Evolutionary conservation across 73 alveolate species (phyloP).

Genomic region (Tetrahymena borealis): DNA sequence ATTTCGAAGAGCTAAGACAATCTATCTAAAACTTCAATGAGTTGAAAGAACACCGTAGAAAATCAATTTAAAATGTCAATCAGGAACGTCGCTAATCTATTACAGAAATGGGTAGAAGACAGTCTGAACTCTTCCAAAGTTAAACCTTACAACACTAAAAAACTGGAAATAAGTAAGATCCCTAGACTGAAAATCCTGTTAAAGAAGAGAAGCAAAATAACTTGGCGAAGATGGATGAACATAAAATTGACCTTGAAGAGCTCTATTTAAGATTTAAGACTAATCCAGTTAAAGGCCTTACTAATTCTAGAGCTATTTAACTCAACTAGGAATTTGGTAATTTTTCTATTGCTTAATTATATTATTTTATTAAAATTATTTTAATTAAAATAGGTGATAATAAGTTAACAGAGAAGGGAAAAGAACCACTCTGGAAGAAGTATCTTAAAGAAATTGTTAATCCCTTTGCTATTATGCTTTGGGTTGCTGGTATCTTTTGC

Average conservation of each 20-base stretch:
- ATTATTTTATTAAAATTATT: not conserved
- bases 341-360: no score
- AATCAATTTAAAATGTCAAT: not conserved
- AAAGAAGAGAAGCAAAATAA: constrained; percentile 31
- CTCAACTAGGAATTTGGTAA: constrained; percentile 14
- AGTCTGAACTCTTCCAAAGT: not conserved
- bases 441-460: constrained; percentile 62
- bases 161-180: not conserved
- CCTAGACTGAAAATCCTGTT: not conserved
- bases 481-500: constrained; percentile 84
- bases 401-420: constrained; percentile 70
- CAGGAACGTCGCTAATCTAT: not conserved
- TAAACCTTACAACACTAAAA: not conserved
- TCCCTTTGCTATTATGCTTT: constrained; percentile 68
- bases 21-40: not conserved
- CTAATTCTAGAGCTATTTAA: constrained; percentile 29
- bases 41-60: not conserved
- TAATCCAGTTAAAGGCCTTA: constrained; percentile 17
- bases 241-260: constrained; percentile 29
- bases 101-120: not conserved
- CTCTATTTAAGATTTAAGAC: constrained; percentile 41
- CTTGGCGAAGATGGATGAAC: constrained; percentile 38
- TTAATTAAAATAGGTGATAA: constrained; percentile 66
- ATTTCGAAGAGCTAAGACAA: not conserved
- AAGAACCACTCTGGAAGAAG: constrained; percentile 69